Evolutionary conservation across 2,329 filamentous ascomycete species (phyloP), one percentile per base, ranked within the genome.

Genomic region (Penicillium griseofulvum): DNA sequence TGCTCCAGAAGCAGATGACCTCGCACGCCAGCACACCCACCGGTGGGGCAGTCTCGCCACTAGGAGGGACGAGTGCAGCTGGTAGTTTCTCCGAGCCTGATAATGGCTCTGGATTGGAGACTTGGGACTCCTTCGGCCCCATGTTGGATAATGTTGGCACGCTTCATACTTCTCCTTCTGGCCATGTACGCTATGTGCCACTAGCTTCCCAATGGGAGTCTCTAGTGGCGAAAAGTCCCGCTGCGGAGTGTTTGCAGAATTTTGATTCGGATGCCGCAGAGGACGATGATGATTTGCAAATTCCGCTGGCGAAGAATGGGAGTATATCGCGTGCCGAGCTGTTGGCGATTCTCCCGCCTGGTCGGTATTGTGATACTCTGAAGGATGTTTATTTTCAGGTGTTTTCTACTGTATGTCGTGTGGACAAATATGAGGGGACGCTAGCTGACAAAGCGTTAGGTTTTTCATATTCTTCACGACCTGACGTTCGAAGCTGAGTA

Each of bases 391-490:
- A 73, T 55, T 71, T 75, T 38, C 64, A 65, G 22, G 71, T 74
- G 24, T 74, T 75, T 52, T 74, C 72, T 17, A 70, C 72, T 17
- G 72, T 75, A 66, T 26, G 71, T 55, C 19, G 51, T 38, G 9
- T 48, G 19, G 37, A 22, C 6, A 17, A 9, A 19, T 29, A 39
- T 33, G 7, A n/a, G 12, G 12, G 44, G 26, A 12, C 26, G 24
- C 33, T 53, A 61, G 64, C 51, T 54, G 34, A 56, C 24, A 14
- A 19, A 4, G 12, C 24, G 12, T 16, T 37, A 70, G 68, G 61
- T 76, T 12, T 76, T 76, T 46, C 74, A 76, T 59, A 69, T 76
- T 42, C 68, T 76, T 10, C 74, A 76, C 48, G 73, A 76, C 52
- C 64, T 73, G 42, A 74, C 72, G 4, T 76, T 76, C 36, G 67